Base-by-base conservation (phyloP, 108 stramenopile species). In the Chaetoceros tenuissimus region DNA sequence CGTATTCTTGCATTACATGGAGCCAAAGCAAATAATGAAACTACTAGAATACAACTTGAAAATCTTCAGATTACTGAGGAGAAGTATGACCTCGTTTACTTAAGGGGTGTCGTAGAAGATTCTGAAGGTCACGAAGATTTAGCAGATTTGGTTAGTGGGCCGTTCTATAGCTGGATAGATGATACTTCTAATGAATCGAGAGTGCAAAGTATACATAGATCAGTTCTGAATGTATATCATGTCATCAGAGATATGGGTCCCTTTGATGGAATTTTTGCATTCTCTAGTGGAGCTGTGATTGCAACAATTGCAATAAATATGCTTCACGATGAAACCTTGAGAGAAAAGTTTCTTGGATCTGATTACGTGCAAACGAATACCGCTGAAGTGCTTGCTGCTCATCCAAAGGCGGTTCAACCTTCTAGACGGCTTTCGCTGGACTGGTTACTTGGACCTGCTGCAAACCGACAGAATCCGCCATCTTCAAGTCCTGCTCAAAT, bases 11-110 rank as follows among this genome's bases (percentile, higher is more conserved):
- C n/a, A n/a, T n/a, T 57, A 40, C 55, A 57, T 18, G 55, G 55
- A 21, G 55, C 55, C n/a, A 31, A 24, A 5, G 40, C 55, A 21
- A 57, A 57, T 24, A 40, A 57, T 24, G 31, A 57, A 23, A 40
- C 44, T 20, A 57, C 55, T 21, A 57, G 24, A 24, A 8, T 57
- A 24, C 55, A 57, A 18, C 43, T 57, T 3, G 43, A 57, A 18
- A 40, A 57, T 19, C 43, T 57, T 18, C n/a, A 24, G 40, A 57
- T 57, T 18, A 57, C 55, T 16, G 31, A 40, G n/a, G 55, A 57
- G 10, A 40, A 57, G 19, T 57, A 57, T 40, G 55, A 57, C 40
- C 20, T 57, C 24, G 55, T 57, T 24, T 57, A 57, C 43, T 40
- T 57, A 19, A 40, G 19, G 43, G 55, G 55, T 18, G 23, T 19